These are phyloP conservation scores for Byssothecium circinans DNA, from an alignment of 2,329 filamentous ascomycete genomes.

Conservation along the genomic window DNA sequence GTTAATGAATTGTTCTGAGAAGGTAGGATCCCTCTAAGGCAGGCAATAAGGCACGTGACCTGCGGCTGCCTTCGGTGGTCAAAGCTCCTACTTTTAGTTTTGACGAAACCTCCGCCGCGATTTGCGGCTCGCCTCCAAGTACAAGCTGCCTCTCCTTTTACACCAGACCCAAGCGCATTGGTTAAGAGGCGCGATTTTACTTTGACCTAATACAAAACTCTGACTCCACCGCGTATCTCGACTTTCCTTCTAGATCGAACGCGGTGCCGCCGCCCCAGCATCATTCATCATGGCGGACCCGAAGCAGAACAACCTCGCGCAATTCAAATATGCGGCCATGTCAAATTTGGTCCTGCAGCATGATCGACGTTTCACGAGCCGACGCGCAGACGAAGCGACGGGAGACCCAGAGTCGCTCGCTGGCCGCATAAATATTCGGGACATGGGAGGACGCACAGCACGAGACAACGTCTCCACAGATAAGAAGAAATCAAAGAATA, in stretches of 20 bases:
- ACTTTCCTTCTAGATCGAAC: background rate
- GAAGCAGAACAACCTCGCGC: conserved; percentile 70
- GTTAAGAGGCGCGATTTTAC: background rate
- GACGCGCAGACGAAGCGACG: conserved; percentile 90
- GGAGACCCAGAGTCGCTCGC: conserved; percentile 97
- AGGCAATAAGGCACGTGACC: background rate
- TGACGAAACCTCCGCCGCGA: background rate
- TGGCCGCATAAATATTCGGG: conserved; percentile 85
- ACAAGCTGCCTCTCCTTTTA: background rate
- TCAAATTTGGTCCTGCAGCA: conserved; percentile 99
- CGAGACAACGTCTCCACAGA: conserved; percentile 79
- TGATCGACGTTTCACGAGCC: conserved; percentile 91
- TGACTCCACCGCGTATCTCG: background rate
- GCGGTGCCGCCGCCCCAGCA: conserved; percentile 1
- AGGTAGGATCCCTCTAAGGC: too few species aligned
- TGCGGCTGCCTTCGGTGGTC: background rate
- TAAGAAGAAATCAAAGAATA: conserved; percentile 68
- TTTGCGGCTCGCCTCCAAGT: background rate
- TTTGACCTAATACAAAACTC: background rate
- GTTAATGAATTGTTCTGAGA: too few species aligned
- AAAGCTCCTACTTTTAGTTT: background rate
- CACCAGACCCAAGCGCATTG: background rate
- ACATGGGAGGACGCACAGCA: conserved; percentile 87
- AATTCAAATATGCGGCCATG: conserved; percentile 99
- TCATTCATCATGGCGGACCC: conserved; percentile 11